Base-by-base conservation (phyloP, 139 green algal species). In the Picochlorum sp. region DNA sequence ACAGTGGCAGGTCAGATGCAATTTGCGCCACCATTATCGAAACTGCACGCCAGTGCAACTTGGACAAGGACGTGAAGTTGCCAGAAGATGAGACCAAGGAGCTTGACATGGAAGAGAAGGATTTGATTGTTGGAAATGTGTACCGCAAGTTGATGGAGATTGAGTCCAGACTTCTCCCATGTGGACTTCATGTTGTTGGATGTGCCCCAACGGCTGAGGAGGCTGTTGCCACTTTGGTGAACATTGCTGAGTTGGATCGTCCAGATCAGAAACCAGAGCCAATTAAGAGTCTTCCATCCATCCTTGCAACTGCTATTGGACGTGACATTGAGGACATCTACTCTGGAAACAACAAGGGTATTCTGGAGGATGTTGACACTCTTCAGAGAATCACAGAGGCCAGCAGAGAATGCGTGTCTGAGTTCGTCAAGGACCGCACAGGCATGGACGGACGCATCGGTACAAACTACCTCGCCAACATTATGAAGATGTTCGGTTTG, bases 131-230 rank as follows among this genome's bases (percentile, higher is more conserved):
- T 6, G 90, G 88, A 58, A 83, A 92, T 45, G 84, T 92, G 49
- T 96, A 96, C 83, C 66, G 68, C 67, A 85, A 81, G 68, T 83
- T 99, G 49, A 98, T 99, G 93, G 94, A 98, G 84, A 99, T 99
- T 61, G 93, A 99, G 86, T 92, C 82, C 34, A 81, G 93, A 37
- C 87, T 99, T 73, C 86, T 99, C 77, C 93, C 93, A 26, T 98
- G 92, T 74, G 93, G 93, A 37, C 87, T 99, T 75, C 93, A 99
- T 75, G 75, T 99, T 3, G 88, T 99, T 49, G 93, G 93, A 62
- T 77, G 76, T 57, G 83, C 88, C 1, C 93, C 93, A 54, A 92
- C 86, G 20, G 91, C 93, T 11, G 81, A 88, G 62, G 93, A 99
- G 82, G 93, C 93, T 1, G 75, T 99, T 5, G 93, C 93, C 62